Conservation (phyloP, 768 basidiomycete species). For the Pleurotus tuoliensis region DNA sequence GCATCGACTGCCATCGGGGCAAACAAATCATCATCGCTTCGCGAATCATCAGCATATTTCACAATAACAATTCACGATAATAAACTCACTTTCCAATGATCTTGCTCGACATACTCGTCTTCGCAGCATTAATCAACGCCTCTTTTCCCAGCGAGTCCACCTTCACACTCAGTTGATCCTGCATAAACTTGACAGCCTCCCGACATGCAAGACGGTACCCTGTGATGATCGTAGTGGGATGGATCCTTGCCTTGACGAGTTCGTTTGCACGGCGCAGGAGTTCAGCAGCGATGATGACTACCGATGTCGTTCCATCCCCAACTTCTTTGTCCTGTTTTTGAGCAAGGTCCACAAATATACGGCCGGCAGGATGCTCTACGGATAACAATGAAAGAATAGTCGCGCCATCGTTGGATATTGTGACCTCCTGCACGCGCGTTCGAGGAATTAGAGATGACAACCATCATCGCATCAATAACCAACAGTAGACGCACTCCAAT, state of each 20-base stretch:
- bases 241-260: constrained; percentile 96
- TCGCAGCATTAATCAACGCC: constrained; percentile 91
- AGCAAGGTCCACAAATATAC: constrained; percentile 96
- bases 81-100: constrained; percentile 90
- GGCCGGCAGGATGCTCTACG: constrained; percentile 95
- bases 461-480: background rate
- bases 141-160: constrained; percentile 91
- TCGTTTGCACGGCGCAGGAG: constrained; percentile 95
- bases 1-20: constrained; percentile 99
- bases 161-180: constrained; percentile 93
- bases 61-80: background rate
- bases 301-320: constrained; percentile 97
- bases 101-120: constrained; percentile 98
- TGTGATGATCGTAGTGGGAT: constrained; percentile 98
- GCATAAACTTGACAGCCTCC: constrained; percentile 97
- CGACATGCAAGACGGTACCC: constrained; percentile 95
- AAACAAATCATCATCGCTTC: constrained; percentile 94
- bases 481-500: constrained; percentile 72
- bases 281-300: constrained; percentile 98
- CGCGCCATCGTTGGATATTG: constrained; percentile 98
- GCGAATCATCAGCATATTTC: background rate
- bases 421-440: constrained; percentile 72
- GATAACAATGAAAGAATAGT: constrained; percentile 94
- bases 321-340: constrained; percentile 99
- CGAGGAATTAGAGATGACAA: constrained; percentile 4